These are phyloP conservation scores for Thielaviopsis musarum DNA, from an alignment of 2,329 filamentous ascomycete species.

Conservation along the genomic window DNA sequence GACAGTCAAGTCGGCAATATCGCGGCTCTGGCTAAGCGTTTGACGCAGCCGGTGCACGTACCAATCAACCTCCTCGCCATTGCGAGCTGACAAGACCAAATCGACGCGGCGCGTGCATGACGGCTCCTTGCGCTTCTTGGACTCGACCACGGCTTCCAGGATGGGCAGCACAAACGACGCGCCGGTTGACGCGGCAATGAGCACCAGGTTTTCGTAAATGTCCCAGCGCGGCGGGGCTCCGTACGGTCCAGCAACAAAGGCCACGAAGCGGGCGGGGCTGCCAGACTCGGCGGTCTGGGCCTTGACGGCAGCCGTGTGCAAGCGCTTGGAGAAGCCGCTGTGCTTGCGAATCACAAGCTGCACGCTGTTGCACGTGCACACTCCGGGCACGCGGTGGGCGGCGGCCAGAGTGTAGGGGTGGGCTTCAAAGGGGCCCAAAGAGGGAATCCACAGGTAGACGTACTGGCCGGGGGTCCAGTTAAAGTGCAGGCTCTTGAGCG, in stretches of 20 bases:
- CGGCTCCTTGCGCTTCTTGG: constrained; percentile 16
- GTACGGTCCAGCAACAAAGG: constrained; percentile 39
- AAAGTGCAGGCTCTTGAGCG: constrained; percentile 42
- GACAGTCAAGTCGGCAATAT: constrained; percentile 27
- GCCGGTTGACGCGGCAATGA: constrained; percentile 46
- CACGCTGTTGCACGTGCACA: constrained; percentile 40
- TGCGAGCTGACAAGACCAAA: constrained; percentile 34
- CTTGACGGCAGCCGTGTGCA: constrained; percentile 30
- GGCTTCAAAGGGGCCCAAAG: constrained; percentile 35
- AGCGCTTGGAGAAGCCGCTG: constrained; percentile 36
- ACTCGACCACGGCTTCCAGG: constrained; percentile 34
- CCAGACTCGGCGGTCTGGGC: constrained; percentile 17
- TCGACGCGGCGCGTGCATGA: constrained; percentile 36
- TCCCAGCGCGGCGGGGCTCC: constrained; percentile 39
- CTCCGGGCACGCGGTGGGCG: constrained; percentile 31
- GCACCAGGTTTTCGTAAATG: constrained; percentile 39
- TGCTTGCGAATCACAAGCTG: constrained; percentile 41
- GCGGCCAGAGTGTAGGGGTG: constrained; percentile 48
- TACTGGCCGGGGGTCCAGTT: constrained; percentile 43
- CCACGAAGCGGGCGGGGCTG: constrained; percentile 20
- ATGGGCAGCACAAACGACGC: constrained; percentile 44
- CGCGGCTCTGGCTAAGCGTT: constrained; percentile 25
- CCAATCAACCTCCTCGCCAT: constrained; percentile 36
- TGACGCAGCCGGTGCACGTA: constrained; percentile 34
- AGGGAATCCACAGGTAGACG: constrained; percentile 42